These are phyloP conservation scores for Saccharomyces hybrid DNA, from an alignment of 1,139 yeast genomes.

Conservation along the genomic window DNA sequence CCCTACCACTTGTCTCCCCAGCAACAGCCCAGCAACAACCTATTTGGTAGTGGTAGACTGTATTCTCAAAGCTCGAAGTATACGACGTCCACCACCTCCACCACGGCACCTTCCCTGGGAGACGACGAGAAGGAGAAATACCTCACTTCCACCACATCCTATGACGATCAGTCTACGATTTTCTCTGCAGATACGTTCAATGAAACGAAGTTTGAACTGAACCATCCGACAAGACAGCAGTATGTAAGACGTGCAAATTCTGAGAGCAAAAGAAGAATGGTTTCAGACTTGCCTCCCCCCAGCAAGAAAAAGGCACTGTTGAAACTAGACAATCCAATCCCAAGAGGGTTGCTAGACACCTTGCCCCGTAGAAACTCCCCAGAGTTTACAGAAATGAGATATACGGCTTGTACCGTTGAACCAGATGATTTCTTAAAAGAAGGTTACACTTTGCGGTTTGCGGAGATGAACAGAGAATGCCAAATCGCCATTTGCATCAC, in stretches of 20 bases:
- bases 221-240: slow-evolving; percentile 45
- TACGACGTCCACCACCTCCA: slow-evolving; percentile 23
- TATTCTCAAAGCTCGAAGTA: slow-evolving; percentile 19
- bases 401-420: slow-evolving; percentile 86
- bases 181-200: slow-evolving; percentile 35
- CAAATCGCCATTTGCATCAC: slow-evolving; percentile 86
- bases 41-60: slow-evolving; percentile 11
- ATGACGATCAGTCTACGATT: slow-evolving; percentile 29
- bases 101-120: slow-evolving; percentile 19
- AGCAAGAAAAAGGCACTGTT: slow-evolving; percentile 44
- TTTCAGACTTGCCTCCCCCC: slow-evolving; percentile 55
- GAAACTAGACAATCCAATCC: slow-evolving; percentile 87
- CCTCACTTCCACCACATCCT: slow-evolving; percentile 19
- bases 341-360: slow-evolving; percentile 72
- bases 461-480: slow-evolving; percentile 77
- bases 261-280: slow-evolving; percentile 44
- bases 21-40: slow-evolving; percentile 8
- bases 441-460: slow-evolving; percentile 81
- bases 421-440: slow-evolving; percentile 74
- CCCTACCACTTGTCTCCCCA: slow-evolving; percentile 3
- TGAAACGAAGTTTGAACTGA: slow-evolving; percentile 30
- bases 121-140: slow-evolving; percentile 19
- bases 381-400: slow-evolving; percentile 89
- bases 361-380: slow-evolving; percentile 79
- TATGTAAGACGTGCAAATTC: slow-evolving; percentile 45